Evolutionary conservation across 140 eudicot genomes (phyloP).

Genomic region (Ambrosia hybrid): DNA sequence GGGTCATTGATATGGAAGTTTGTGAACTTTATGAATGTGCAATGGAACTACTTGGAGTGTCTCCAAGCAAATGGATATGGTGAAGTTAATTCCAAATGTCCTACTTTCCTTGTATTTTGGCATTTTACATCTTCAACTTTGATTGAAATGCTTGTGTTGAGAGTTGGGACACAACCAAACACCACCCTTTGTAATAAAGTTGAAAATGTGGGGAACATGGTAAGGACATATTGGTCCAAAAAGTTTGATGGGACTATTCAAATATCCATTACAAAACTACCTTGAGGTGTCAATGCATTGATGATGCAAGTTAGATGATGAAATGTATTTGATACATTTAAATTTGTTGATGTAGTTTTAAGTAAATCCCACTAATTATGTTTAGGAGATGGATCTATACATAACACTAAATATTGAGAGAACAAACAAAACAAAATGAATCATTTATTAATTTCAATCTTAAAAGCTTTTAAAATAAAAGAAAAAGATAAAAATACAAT

Average conservation of each 20-base stretch:
- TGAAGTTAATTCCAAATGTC: slow-evolving; percentile 30
- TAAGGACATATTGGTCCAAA: slow-evolving; percentile 26
- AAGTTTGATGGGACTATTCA: slow-evolving; percentile 25
- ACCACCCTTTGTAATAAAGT: slow-evolving; percentile 15
- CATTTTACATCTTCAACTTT: slow-evolving; percentile 20
- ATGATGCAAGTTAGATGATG: neutral
- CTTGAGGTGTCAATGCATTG: slow-evolving; percentile 5
- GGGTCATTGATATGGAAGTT: slow-evolving; percentile 31
- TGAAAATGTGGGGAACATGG: slow-evolving; percentile 24
- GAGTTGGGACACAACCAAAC: slow-evolving; percentile 23
- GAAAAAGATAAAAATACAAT: no score
- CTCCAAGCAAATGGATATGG: slow-evolving; percentile 25
- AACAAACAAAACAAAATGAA: no score
- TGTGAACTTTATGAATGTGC: slow-evolving; percentile 24
- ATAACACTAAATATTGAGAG: no score
- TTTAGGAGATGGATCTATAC: no score
- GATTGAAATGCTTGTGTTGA: slow-evolving; percentile 8
- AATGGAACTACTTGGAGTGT: slow-evolving; percentile 30
- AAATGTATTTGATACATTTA: neutral
- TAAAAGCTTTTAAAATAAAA: no score
- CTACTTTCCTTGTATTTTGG: slow-evolving; percentile 10
- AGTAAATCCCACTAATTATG: neutral
- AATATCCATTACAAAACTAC: slow-evolving; percentile 2
- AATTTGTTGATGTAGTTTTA: neutral
- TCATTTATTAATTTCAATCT: no score